Evolutionary conservation across 805 yeast species (phyloP).

Genomic region (Wickerhamomyces mucosus): DNA sequence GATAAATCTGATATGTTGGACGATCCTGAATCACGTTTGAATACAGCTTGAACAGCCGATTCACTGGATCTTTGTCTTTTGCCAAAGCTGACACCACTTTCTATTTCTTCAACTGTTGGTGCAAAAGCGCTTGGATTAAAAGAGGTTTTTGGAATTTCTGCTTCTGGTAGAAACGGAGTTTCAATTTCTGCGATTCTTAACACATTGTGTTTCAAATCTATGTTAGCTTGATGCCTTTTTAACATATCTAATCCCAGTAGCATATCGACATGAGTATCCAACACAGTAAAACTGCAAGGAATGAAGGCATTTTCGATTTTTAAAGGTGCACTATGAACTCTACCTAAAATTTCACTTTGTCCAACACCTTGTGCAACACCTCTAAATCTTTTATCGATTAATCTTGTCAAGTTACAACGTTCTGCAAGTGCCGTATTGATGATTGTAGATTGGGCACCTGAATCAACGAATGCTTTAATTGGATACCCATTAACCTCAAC

Average conservation of each 20-base stretch:
- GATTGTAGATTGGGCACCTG: conserved; percentile 91
- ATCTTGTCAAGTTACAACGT: conserved; percentile 53
- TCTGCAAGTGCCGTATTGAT: conserved; percentile 74
- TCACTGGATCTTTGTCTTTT: conserved; percentile 5
- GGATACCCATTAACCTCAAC: conserved; percentile 71
- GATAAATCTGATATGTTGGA: conserved; percentile 1
- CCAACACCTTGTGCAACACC: conserved; percentile 94
- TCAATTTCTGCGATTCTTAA: conserved; percentile 66
- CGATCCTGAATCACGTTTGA: conserved; percentile 6
- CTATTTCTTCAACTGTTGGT: not conserved
- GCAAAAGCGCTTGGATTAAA: not conserved
- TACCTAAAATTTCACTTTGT: conserved; percentile 63
- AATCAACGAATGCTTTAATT: conserved; percentile 89
- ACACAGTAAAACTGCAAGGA: conserved; percentile 60
- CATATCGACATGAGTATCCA: conserved; percentile 67
- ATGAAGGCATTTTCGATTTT: conserved; percentile 58
- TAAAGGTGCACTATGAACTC: conserved; percentile 82
- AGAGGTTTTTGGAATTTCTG: conserved; percentile 48
- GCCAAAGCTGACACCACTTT: not conserved
- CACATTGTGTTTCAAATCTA: conserved; percentile 61
- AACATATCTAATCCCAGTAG: conserved; percentile 88
- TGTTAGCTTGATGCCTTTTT: conserved; percentile 73
- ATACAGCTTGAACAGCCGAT: conserved; percentile 15
- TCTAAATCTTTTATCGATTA: conserved; percentile 69
- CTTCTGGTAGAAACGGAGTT: conserved; percentile 63